Evolutionary conservation across 1,284 basidiomycete species (phyloP).

Genomic region (Sporisorium graminicola): DNA sequence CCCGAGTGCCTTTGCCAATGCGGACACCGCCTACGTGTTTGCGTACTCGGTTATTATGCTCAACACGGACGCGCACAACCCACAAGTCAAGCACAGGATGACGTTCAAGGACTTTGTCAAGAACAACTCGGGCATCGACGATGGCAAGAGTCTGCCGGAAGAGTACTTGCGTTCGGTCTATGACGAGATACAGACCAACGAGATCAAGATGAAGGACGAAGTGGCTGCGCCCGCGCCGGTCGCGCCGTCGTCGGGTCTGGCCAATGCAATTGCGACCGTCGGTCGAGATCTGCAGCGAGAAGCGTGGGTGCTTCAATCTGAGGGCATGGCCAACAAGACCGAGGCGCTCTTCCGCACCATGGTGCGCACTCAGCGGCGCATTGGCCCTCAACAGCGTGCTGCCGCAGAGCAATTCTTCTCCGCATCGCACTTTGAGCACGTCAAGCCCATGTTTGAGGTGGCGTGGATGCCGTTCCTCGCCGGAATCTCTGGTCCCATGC

Average conservation of each 20-base stretch:
- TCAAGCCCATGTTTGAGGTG: slow-evolving; percentile 69
- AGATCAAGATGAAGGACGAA: slow-evolving; percentile 70
- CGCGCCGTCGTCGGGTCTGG: slow-evolving; percentile 53
- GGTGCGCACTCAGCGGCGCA: slow-evolving; percentile 66
- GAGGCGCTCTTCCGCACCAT: slow-evolving; percentile 70
- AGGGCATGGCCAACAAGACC: slow-evolving; percentile 69
- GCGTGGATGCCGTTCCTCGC: slow-evolving; percentile 70
- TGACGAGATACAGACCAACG: slow-evolving; percentile 68
- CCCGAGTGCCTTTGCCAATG: slow-evolving; percentile 66
- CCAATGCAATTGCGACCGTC: slow-evolving; percentile 65
- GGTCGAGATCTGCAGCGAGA: slow-evolving; percentile 68
- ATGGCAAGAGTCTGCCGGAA: slow-evolving; percentile 65
- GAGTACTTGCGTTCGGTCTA: slow-evolving; percentile 63
- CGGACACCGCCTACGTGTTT: slow-evolving; percentile 69
- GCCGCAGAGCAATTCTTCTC: slow-evolving; percentile 68
- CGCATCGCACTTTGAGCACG: slow-evolving; percentile 69
- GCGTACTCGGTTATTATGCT: slow-evolving; percentile 70
- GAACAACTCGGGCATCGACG: slow-evolving; percentile 69
- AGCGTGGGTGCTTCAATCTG: slow-evolving; percentile 67
- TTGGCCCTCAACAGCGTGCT: slow-evolving; percentile 61
- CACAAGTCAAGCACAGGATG: slow-evolving; percentile 69
- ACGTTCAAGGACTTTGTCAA: slow-evolving; percentile 68
- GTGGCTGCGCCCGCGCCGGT: slow-evolving; percentile 36
- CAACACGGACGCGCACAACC: slow-evolving; percentile 69
- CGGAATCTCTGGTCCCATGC: slow-evolving; percentile 67